Evolutionary conservation across 2,329 filamentous ascomycete species (phyloP).

Genomic region (Fusarium solani-melongenae): DNA sequence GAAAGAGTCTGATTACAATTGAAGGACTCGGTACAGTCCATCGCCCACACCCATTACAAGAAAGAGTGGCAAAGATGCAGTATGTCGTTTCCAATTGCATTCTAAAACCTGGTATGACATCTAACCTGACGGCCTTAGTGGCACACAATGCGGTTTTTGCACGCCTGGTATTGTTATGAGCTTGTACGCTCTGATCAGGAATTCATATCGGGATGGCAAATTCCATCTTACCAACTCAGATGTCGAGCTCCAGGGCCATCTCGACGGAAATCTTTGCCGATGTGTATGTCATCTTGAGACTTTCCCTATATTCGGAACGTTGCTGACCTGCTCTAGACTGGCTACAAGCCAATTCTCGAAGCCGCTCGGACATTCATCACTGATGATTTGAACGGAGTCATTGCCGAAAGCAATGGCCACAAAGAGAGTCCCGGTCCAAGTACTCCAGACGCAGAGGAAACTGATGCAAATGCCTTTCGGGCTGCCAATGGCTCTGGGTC

Average conservation of each 20-base stretch:
- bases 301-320: fast-evolving
- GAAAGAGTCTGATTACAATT: constrained; percentile 93
- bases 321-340: not conserved
- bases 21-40: constrained; percentile 89
- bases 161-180: constrained; percentile 96
- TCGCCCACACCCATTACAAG: constrained; percentile 83
- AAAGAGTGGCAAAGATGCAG: constrained; percentile 85
- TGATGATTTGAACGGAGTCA: constrained; percentile 7
- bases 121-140: constrained; percentile 48
- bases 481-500: not conserved
- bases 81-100: not conserved
- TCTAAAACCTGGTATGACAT: not conserved
- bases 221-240: constrained; percentile 74
- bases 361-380: constrained; percentile 6
- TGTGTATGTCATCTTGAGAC: constrained; percentile 56
- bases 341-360: constrained; percentile 19
- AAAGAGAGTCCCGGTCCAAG: not conserved
- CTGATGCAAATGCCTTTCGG: not conserved
- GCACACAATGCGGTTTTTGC: constrained; percentile 88
- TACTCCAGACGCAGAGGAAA: not conserved
- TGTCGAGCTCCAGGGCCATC: constrained; percentile 87
- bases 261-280: constrained; percentile 90
- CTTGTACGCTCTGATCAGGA: constrained; percentile 87
- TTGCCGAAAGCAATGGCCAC: not conserved
- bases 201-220: constrained; percentile 50